These are phyloP conservation scores for Backusella morwellensis DNA, from an alignment of 192 early-diverging fungal genomes.

Conservation along the genomic window DNA sequence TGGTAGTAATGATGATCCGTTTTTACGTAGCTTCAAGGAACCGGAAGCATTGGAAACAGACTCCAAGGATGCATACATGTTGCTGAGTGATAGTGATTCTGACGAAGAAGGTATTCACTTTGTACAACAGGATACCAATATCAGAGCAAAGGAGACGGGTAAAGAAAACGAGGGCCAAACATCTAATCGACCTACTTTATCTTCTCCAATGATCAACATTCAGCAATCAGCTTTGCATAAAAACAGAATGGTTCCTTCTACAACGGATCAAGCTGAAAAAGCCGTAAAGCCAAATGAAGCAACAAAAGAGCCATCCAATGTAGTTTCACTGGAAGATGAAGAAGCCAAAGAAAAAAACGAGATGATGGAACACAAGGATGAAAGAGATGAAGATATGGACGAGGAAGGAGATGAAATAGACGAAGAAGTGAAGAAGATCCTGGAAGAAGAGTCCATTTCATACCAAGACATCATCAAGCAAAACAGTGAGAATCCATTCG, in stretches of 20 bases:
- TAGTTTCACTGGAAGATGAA: background rate
- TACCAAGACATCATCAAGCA: background rate
- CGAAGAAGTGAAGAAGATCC: background rate
- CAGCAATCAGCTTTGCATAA: too few relatives aligned
- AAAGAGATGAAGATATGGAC: background rate
- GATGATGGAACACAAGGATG: background rate
- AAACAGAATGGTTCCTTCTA: background rate
- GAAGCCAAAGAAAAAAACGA: background rate
- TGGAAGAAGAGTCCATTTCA: background rate
- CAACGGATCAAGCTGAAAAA: background rate
- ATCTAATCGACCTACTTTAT: background rate
- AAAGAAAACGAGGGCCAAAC: background rate
- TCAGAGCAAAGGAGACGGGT: background rate
- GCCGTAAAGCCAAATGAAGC: background rate
- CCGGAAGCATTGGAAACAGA: background rate
- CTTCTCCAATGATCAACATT: background rate
- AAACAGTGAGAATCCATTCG: background rate
- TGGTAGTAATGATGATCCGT: background rate
- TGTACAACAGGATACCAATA: background rate
- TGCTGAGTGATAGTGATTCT: background rate
- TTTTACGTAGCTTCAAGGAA: background rate
- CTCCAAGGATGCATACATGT: background rate
- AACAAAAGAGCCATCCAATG: background rate
- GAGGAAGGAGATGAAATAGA: background rate
- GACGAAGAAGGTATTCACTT: conserved; percentile 15